Evolutionary conservation across 2,329 filamentous ascomycete genomes (phyloP).

Genomic region (Neophaeococcomyces aloes): DNA sequence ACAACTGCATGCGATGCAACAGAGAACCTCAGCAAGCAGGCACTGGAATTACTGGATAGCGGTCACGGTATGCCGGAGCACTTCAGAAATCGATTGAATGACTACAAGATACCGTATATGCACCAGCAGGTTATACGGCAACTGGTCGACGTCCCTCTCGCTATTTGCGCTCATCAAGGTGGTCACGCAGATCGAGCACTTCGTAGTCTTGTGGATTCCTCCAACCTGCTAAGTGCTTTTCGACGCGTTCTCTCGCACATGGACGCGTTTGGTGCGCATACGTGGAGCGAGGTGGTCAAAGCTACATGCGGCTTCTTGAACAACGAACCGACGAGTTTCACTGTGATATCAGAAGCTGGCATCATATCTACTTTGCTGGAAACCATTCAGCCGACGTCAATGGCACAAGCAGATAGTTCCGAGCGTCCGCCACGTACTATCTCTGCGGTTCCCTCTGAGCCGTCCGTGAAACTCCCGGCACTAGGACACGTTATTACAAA

Average conservation of each 20-base stretch:
- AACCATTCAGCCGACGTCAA: conserved; percentile 42
- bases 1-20: conserved; percentile 85
- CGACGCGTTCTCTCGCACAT: conserved; percentile 73
- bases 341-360: conserved; percentile 87
- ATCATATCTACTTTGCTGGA: conserved; percentile 78
- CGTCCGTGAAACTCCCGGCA: conserved; percentile 68
- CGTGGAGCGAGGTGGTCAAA: conserved; percentile 90
- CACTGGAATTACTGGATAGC: conserved; percentile 54
- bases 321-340: conserved; percentile 95
- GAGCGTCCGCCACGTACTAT: conserved; percentile 29
- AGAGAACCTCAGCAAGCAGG: conserved; percentile 62
- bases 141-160: conserved; percentile 90
- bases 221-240: conserved; percentile 67
- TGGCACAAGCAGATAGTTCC: conserved; percentile 14
- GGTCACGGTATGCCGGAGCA: conserved; percentile 62
- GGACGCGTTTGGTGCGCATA: conserved; percentile 71
- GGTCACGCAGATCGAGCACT: conserved; percentile 82
- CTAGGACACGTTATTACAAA: conserved; percentile 78
- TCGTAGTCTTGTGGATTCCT: conserved; percentile 88
- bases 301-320: conserved; percentile 95
- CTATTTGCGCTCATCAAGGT: conserved; percentile 75
- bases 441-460: conserved; percentile 24
- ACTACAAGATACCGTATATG: conserved; percentile 88
- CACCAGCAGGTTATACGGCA: conserved; percentile 89
- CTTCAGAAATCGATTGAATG: conserved; percentile 70